Base-by-base conservation (phyloP, 2,329 filamentous ascomycete species). In the Ophiostoma novo-ulmi region DNA sequence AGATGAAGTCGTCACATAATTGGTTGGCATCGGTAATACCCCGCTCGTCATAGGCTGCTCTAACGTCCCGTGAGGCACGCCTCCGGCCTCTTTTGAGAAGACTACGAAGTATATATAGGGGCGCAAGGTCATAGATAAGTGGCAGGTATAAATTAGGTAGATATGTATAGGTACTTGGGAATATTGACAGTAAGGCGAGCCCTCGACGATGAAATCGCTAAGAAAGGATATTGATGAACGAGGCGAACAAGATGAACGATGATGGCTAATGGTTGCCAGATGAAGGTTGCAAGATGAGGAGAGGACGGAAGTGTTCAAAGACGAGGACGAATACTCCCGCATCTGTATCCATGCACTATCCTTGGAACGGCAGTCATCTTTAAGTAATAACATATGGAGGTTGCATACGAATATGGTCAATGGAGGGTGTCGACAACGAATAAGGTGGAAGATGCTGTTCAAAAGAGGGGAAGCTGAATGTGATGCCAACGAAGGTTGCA, bases 381-480 rank as follows among this genome's bases (percentile, higher is more conserved):
- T 31, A 11, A 26, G n/a, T 3, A 13, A 26, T 11, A 58, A 17
- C 17, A 7, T 22, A 22, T 58, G 26, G n/a, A 58, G 22, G 52
- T 58, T 58, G 52, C 52, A 58, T 14, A 58, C 10, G 52, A 26
- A 20, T 22, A 58, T 4, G 1, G 13, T 3, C 11, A 2, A 58
- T 58, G 52, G 52, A 58, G 52, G 52, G 52, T 58, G 22, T 26
- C n/a, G 22, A 58, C 22, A 26, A 58, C 52, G 52, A 58, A 58
- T 58, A 22, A 26, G 52, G 22, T 58, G 52, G 52, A 26, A 22
- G n/a, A 58, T 14, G 22, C n/a, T 26, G 10, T 58, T 8, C 5
- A 58, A 58, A 58, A 22, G 52, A 58, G 52, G 52, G 52, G 52
- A 58, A 58, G 52, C 52, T 58, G 10, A 22, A 58, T 58, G 7